A percentile compares a stretch with the other conserved stretches of the same genome.
phyloP scores from a whole-genome alignment of 345 rosid species.

The Populus nigra region DNA sequence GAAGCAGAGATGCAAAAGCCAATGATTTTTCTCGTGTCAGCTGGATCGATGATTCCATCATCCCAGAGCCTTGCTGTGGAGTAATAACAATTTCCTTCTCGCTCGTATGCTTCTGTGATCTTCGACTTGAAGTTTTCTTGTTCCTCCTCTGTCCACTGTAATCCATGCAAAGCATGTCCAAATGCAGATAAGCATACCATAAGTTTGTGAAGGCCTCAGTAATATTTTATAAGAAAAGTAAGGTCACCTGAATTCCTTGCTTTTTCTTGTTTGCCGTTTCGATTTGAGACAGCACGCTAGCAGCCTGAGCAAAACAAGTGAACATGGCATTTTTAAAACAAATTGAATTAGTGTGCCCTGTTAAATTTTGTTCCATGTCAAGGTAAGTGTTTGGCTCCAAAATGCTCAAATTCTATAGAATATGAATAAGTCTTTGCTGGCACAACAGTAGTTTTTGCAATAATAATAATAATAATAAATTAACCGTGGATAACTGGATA shows the following conservation, averaged over 20 bases:
- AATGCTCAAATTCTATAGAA: background rate
- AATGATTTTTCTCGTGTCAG: constrained; percentile 67
- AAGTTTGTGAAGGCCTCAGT: background rate
- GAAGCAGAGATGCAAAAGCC: constrained; percentile 76
- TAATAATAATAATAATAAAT: no score
- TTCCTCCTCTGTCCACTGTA: constrained; percentile 77
- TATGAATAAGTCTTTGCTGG: background rate
- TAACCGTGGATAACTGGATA: no score
- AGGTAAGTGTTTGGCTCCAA: background rate
- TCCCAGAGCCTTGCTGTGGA: constrained; percentile 97
- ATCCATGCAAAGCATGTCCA: background rate
- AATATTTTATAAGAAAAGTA: background rate
- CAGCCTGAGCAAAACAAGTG: constrained; percentile 52
- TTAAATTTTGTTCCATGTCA: no score
- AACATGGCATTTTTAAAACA: background rate
- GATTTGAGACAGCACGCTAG: constrained; percentile 86
- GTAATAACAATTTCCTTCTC: constrained; percentile 75
- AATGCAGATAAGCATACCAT: background rate
- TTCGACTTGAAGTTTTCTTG: constrained; percentile 68
- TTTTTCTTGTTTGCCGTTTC: constrained; percentile 86
- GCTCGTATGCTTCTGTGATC: constrained; percentile 74
- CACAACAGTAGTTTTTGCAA: background rate
- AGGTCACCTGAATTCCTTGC: constrained; percentile 70
- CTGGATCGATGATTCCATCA: constrained; percentile 93
- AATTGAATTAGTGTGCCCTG: background rate